Percentiles rank a stretch among this genome's conserved stretches.
Evolutionary conservation across 441 rosid species (phyloP).

Genomic region (Gossypium trilobum): DNA sequence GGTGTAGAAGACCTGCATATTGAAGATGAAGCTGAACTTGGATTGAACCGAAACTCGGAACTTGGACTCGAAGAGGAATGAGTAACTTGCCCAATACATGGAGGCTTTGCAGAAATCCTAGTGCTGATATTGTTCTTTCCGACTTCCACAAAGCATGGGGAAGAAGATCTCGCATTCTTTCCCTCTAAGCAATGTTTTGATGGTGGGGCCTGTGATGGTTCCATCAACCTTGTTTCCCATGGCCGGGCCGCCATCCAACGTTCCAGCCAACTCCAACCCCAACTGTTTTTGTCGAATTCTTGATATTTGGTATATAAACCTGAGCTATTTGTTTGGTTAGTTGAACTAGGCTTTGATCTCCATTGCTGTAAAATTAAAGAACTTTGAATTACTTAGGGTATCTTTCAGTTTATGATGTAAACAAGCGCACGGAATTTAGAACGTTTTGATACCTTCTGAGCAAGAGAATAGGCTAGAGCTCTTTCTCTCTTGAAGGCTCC

Average conservation of each 20-base stretch:
- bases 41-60: constrained; percentile 33
- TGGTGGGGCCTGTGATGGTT: constrained; percentile 37
- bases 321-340: constrained; percentile 25
- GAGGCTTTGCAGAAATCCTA: constrained; percentile 66
- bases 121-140: constrained; percentile 66
- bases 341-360: constrained; percentile 45
- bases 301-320: constrained; percentile 33
- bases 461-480: constrained; percentile 76
- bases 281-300: constrained; percentile 63
- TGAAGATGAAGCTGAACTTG: constrained; percentile 54
- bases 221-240: constrained; percentile 84
- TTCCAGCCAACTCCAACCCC: constrained; percentile 98
- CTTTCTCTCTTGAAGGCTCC: constrained; percentile 89
- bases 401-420: background rate
- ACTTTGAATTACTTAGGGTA: background rate
- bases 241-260: constrained; percentile 96
- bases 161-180: constrained; percentile 38
- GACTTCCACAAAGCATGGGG: constrained; percentile 36
- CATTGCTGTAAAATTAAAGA: constrained; percentile 44
- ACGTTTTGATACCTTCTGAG: constrained; percentile 53
- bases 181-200: constrained; percentile 23
- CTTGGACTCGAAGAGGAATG: constrained; percentile 63
- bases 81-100: constrained; percentile 27
- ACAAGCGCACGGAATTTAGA: background rate
- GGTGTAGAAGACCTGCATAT: constrained; percentile 61